phyloP scores from a whole-genome alignment of 208 protist genomes.

The Acanthamoeba healyi region DNA sequence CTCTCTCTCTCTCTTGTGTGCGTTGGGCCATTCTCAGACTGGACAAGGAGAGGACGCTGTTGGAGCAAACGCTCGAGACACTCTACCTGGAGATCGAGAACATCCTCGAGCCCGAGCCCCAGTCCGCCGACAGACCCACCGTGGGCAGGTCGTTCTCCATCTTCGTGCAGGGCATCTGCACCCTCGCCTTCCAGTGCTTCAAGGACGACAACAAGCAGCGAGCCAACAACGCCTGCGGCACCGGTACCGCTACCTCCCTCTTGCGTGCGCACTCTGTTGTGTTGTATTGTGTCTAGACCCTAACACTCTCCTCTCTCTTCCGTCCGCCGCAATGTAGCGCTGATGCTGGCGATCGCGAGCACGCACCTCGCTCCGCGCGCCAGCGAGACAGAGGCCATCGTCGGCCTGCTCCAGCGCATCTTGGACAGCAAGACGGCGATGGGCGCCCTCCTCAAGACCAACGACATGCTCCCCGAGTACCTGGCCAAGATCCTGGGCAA shows the following conservation, averaged over 20 bases:
- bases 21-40: too few species aligned
- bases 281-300: neutral
- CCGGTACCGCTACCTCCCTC: neutral
- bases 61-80: conserved; percentile 22
- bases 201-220: conserved; percentile 8
- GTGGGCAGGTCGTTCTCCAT: neutral
- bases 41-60: conserved; percentile 37
- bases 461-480: conserved; percentile 16
- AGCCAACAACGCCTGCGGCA: conserved; percentile 21
- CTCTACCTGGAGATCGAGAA: conserved; percentile 29
- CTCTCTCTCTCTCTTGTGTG: too few species aligned
- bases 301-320: neutral
- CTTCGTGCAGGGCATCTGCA: conserved; percentile 19
- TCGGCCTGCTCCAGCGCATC: conserved; percentile 3
- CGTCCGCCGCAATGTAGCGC: too few species aligned
- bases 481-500: conserved; percentile 32
- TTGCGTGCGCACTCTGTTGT: neutral
- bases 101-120: conserved; percentile 22
- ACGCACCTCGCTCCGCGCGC: neutral
- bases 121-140: neutral
- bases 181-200: conserved; percentile 42
- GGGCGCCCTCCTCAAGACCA: neutral
- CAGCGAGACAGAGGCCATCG: neutral
- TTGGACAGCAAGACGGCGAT: conserved; percentile 18
- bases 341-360: conserved; percentile 44